Conservation (phyloP, 2,329 filamentous ascomycete genomes). For the Hymenoscyphus repandus region DNA sequence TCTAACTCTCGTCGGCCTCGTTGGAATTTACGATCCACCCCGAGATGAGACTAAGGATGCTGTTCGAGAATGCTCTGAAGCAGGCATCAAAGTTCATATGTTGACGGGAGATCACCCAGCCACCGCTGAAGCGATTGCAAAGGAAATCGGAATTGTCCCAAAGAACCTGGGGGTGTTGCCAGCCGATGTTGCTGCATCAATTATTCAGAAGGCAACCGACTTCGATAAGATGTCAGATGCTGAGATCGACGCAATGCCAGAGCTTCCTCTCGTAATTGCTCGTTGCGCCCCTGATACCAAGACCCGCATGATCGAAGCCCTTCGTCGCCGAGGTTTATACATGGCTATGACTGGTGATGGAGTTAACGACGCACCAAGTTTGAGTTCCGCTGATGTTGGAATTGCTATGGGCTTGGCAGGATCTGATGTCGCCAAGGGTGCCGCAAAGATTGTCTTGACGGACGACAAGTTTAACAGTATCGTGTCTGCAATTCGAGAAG, state of each 20-base stretch:
- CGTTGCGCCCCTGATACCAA: slow-evolving; percentile 49
- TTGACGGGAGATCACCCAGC: slow-evolving; percentile 58
- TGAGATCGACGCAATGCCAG: slow-evolving; percentile 44
- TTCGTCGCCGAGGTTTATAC: slow-evolving; percentile 44
- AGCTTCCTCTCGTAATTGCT: slow-evolving; percentile 48
- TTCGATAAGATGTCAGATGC: slow-evolving; percentile 39
- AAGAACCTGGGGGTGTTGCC: slow-evolving; percentile 39
- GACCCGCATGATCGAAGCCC: slow-evolving; percentile 49
- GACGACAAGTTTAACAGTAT: slow-evolving; percentile 53
- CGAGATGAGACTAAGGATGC: slow-evolving; percentile 53
- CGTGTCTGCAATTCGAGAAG: slow-evolving; percentile 47
- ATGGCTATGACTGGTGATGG: slow-evolving; percentile 53
- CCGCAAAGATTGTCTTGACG: slow-evolving; percentile 47
- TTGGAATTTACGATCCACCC: slow-evolving; percentile 55
- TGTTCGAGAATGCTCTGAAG: slow-evolving; percentile 55
- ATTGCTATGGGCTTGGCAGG: slow-evolving; percentile 57
- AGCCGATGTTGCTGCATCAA: slow-evolving; percentile 39
- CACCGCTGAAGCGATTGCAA: slow-evolving; percentile 51
- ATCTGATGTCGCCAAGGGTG: slow-evolving; percentile 59
- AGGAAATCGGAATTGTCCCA: slow-evolving; percentile 49
- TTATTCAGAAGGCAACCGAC: slow-evolving; percentile 51
- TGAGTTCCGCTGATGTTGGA: slow-evolving; percentile 49
- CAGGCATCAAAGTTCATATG: slow-evolving; percentile 72
- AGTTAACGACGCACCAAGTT: slow-evolving; percentile 49
- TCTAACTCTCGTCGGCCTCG: slow-evolving; percentile 49